Conservation (phyloP, 495 filamentous ascomycete genomes). For the Paragyromitra xinjiangensis region DNA sequence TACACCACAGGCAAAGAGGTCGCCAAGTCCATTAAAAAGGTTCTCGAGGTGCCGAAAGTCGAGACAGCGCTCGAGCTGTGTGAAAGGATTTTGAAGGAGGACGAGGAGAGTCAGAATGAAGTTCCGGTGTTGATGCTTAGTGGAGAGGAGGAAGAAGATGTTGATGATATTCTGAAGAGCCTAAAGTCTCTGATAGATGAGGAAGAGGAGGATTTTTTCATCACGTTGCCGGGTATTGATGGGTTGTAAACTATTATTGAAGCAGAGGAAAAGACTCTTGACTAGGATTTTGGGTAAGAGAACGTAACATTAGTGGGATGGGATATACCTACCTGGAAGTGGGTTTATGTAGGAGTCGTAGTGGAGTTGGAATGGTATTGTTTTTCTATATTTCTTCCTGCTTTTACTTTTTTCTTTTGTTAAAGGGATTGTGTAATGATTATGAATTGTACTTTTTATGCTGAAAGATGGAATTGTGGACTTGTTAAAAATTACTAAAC, state of each 20-base stretch:
- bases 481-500: neutral
- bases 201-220: conserved; percentile 53
- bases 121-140: conserved; percentile 2
- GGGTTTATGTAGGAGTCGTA: conserved; percentile 23
- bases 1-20: conserved; percentile 48
- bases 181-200: conserved; percentile 36
- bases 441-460: conserved; percentile 41
- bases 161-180: conserved; percentile 37
- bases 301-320: neutral
- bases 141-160: conserved; percentile 29
- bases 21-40: conserved; percentile 30
- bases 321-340: conserved; percentile 15
- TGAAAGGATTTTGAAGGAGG: conserved; percentile 51
- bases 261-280: neutral
- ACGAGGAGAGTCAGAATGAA: conserved; percentile 43
- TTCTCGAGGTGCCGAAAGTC: conserved; percentile 22
- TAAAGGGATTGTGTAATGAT: conserved; percentile 15
- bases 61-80: conserved; percentile 52
- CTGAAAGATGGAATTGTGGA: conserved; percentile 14
- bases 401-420: conserved; percentile 12
- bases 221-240: conserved; percentile 35
- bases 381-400: conserved; percentile 26
- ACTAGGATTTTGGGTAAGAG: neutral
- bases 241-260: neutral
- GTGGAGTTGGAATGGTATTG: conserved; percentile 38